A percentile compares a stretch with the other conserved stretches of the same genome.
Conservation (phyloP, 2,329 filamentous ascomycete genomes). For the Didymosphaeria variabile region DNA sequence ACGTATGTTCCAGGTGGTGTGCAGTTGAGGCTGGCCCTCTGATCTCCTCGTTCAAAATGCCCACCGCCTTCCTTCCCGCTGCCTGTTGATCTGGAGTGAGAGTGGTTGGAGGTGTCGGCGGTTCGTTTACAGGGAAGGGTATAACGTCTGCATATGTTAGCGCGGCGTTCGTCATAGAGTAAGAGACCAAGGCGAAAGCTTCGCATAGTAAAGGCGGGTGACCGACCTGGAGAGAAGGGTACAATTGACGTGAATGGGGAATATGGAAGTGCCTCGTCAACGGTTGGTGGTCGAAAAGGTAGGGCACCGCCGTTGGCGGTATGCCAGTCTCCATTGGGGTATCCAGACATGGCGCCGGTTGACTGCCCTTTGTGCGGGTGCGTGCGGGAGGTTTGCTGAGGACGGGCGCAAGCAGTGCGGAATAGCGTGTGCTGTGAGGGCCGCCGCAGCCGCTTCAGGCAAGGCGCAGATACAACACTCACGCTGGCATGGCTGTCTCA, state of each 20-base stretch:
- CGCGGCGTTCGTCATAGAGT: conserved; percentile 21
- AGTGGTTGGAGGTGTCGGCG: conserved; percentile 50
- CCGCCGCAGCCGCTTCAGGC: neutral
- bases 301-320: conserved; percentile 45
- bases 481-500: neutral
- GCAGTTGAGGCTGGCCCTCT: conserved; percentile 66
- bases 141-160: conserved; percentile 54
- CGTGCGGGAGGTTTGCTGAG: conserved; percentile 5
- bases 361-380: conserved; percentile 18
- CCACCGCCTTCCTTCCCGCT: conserved; percentile 63
- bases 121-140: conserved; percentile 54
- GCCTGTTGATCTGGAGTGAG: conserved; percentile 57
- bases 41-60: conserved; percentile 76
- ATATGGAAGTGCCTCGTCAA: conserved; percentile 82
- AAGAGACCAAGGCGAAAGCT: conserved; percentile 25
- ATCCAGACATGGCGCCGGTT: conserved; percentile 34
- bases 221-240: conserved; percentile 77
- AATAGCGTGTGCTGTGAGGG: neutral
- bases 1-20: conserved; percentile 73
- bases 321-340: conserved; percentile 41
- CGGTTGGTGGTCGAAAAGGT: conserved; percentile 55
- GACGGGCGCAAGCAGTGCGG: neutral
- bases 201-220: conserved; percentile 27
- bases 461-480: neutral
- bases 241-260: conserved; percentile 83